Conservation (phyloP, 139 green algal species). For the Chlorella vulgaris region DNA sequence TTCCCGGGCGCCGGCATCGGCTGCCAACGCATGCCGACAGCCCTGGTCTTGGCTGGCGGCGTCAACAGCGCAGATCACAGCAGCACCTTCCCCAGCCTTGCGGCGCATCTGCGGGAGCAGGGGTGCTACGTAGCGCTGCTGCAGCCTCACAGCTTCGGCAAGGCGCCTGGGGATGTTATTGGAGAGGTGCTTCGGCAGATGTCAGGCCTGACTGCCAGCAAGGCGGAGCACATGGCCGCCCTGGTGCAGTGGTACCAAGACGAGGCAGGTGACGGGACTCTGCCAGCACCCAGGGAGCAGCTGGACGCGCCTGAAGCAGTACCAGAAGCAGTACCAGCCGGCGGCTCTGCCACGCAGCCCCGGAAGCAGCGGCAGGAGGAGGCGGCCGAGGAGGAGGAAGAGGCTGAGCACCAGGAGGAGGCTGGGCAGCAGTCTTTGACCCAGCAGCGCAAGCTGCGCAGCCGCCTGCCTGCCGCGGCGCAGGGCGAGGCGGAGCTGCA, state of each 20-base stretch:
- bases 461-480: neutral
- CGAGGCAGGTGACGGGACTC: neutral
- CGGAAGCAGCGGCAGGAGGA: too few species aligned
- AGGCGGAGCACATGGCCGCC: conserved; percentile 28
- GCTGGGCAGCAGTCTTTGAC: neutral
- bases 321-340: too few species aligned
- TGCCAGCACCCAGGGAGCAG: neutral
- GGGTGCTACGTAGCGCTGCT: conserved; percentile 54
- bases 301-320: neutral
- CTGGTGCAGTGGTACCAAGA: conserved; percentile 12
- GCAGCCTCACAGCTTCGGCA: conserved; percentile 33
- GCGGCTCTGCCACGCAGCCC: too few species aligned
- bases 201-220: conserved; percentile 38
- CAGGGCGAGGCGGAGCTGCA: neutral
- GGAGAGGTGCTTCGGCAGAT: conserved; percentile 47
- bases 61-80: conserved; percentile 61
- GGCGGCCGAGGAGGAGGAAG: neutral
- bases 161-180: conserved; percentile 13
- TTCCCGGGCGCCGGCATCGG: neutral
- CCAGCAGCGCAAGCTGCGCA: neutral
- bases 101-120: conserved; percentile 23
- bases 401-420: neutral
- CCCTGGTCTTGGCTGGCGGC: conserved; percentile 55
- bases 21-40: conserved; percentile 41
- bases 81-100: conserved; percentile 55